Evolutionary conservation across 2,329 filamentous ascomycete species (phyloP), one percentile per base, ranked within the genome.

Genomic region (Penicillium sp.): DNA sequence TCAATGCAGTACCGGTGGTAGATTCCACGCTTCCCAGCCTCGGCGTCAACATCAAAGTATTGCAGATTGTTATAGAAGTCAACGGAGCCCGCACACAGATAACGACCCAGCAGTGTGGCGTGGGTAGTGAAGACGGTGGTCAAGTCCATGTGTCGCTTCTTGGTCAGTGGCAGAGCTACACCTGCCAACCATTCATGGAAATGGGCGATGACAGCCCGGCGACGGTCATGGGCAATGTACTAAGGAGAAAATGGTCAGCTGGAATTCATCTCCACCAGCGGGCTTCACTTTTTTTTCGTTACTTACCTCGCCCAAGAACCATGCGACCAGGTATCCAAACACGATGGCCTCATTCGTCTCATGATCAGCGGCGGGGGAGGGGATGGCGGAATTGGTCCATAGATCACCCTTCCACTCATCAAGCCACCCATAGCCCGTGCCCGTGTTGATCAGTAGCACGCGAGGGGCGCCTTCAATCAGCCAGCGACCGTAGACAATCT

Each of bases 51-150:
- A 70, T 99, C 93, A 70, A 99, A 97, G 78, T 87, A 89, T 74
- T 97, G 93, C 49, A 99, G 83, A 74, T 97, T 97, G 80, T 97
- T 99, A 83, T 99, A 99, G 73, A 99, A 97, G 73, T 99, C 94
- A 59, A 97, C 94, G 0, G 92, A 97, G 50, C 94, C 94, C 48
- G 94, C 94, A 72, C 94, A 97, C 45, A 97, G 89, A 71, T 99
- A 97, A 67, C 94, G 88, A 58, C 94, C 94, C 45, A 99, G 85
- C 10, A 99, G 83, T 5, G 94, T 97, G 22, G 94, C 94, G 76
- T 97, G 94, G 2, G 94, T 99, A 40, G 94, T 99, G 79, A 97
- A 97, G 73, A 97, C 97, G 63, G 94, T 97, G 16, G 94, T 97
- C 47, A 97, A 84, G 70, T 97, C 94, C 75, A 97, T 97, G 69